phyloP scores from a whole-genome alignment of 106 monocot genomes.

The Apostasia shenzhenica region DNA sequence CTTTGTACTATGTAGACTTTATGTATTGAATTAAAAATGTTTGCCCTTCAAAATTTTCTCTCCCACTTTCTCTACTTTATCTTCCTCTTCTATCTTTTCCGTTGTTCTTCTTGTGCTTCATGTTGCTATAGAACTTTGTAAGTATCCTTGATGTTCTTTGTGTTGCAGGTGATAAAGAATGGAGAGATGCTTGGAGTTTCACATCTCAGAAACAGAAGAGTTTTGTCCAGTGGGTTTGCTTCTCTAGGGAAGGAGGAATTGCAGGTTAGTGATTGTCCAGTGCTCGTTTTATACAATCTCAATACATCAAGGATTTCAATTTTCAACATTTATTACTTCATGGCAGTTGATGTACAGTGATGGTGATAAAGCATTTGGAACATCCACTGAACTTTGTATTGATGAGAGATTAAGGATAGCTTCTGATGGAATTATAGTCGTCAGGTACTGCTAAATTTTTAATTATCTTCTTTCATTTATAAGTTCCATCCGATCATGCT shows the following conservation, averaged over 20 bases:
- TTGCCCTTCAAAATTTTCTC: too few species aligned
- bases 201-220: conserved; percentile 92
- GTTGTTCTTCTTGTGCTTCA: too few species aligned
- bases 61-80: too few species aligned
- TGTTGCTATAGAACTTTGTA: too few species aligned
- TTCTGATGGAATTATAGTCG: conserved; percentile 88
- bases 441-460: conserved; percentile 45
- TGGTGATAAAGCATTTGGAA: conserved; percentile 98
- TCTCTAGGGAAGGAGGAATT: conserved; percentile 74
- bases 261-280: conserved; percentile 37
- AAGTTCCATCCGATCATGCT: too few species aligned
- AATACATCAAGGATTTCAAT: not conserved
- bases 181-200: conserved; percentile 99
- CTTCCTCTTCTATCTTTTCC: too few species aligned
- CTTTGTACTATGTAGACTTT: too few species aligned
- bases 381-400: conserved; percentile 80
- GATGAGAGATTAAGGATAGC: conserved; percentile 96
- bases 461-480: not conserved
- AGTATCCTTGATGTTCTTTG: not conserved
- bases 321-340: conserved; percentile 5
- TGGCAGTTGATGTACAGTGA: conserved; percentile 96
- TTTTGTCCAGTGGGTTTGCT: conserved; percentile 88
- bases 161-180: conserved; percentile 83
- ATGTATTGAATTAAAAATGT: too few species aligned
- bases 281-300: not conserved